These are phyloP conservation scores for Sugiyamaella xylanicola DNA, from an alignment of 1,139 yeast species.

Conservation along the genomic window DNA sequence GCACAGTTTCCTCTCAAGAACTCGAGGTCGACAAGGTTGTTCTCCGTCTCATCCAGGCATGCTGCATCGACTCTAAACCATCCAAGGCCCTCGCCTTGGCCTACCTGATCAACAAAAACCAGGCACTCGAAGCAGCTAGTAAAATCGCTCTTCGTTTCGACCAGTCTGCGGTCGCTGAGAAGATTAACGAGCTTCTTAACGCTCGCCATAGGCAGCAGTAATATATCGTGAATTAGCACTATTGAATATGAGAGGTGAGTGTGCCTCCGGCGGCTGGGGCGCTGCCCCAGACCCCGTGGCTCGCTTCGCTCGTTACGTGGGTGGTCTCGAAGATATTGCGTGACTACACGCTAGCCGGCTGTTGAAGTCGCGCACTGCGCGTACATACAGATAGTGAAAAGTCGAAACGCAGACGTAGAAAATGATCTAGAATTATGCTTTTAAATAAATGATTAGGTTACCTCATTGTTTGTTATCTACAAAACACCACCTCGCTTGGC, in stretches of 20 bases:
- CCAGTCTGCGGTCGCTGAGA: constrained; percentile 62
- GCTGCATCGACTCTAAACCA: constrained; percentile 68
- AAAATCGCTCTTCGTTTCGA: constrained; percentile 83
- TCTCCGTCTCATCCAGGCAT: constrained; percentile 71
- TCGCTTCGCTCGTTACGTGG: too few relatives aligned
- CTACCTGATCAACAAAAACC: constrained; percentile 68
- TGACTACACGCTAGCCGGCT: too few relatives aligned
- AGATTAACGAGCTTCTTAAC: constrained; percentile 51
- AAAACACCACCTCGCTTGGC: constrained; percentile 40
- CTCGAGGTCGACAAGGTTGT: constrained; percentile 64
- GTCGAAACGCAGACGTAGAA: background rate
- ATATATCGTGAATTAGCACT: background rate
- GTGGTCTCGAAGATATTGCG: too few relatives aligned
- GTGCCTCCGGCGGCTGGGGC: background rate
- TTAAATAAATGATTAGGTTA: constrained; percentile 9
- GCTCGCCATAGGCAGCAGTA: background rate
- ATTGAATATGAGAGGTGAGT: background rate
- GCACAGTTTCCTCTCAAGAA: constrained; percentile 36
- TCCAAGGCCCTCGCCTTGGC: constrained; percentile 73
- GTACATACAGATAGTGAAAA: too few relatives aligned
- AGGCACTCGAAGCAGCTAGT: constrained; percentile 80
- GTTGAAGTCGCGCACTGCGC: too few relatives aligned
- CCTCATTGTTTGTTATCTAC: constrained; percentile 2
- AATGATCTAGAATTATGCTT: constrained; percentile 15
- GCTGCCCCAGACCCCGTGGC: background rate